Evolutionary conservation across 1,284 basidiomycete genomes (phyloP).

Genomic region (Melampsora abietis-canadensis): DNA sequence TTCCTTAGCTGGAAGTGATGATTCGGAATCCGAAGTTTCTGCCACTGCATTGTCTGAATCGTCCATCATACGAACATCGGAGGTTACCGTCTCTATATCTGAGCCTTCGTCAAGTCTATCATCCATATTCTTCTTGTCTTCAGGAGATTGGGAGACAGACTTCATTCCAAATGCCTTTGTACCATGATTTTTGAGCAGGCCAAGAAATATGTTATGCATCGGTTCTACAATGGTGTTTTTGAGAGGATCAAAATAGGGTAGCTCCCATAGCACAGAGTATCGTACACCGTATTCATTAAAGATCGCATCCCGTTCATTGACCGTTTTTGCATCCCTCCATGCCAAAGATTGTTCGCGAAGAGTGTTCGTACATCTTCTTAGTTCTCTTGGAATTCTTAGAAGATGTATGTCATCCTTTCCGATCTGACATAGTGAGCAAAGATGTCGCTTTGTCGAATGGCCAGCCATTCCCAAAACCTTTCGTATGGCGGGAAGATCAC

Average conservation of each 20-base stretch:
- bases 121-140: background rate
- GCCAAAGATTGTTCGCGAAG: background rate
- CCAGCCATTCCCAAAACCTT: slow-evolving; percentile 29
- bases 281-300: slow-evolving; percentile 19
- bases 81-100: background rate
- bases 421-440: slow-evolving; percentile 16
- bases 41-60: background rate
- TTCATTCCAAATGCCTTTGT: slow-evolving; percentile 19
- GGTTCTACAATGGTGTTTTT: slow-evolving; percentile 16
- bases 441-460: slow-evolving; percentile 1
- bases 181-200: slow-evolving; percentile 21
- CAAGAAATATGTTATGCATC: slow-evolving; percentile 39
- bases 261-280: slow-evolving; percentile 18
- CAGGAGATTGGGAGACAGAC: background rate
- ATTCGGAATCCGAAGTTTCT: background rate
- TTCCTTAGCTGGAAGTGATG: background rate
- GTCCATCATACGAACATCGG: background rate
- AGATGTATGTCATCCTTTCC: background rate
- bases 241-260: slow-evolving; percentile 24
- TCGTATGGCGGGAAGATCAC: slow-evolving; percentile 29
- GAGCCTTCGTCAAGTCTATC: background rate
- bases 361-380: background rate
- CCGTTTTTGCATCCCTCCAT: slow-evolving; percentile 28
- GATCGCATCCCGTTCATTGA: background rate
- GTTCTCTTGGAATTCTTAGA: background rate